Evolutionary conservation across 2,329 filamentous ascomycete species (phyloP), one percentile per base, ranked within the genome.

Genomic region (Aspergillus cejpii): DNA sequence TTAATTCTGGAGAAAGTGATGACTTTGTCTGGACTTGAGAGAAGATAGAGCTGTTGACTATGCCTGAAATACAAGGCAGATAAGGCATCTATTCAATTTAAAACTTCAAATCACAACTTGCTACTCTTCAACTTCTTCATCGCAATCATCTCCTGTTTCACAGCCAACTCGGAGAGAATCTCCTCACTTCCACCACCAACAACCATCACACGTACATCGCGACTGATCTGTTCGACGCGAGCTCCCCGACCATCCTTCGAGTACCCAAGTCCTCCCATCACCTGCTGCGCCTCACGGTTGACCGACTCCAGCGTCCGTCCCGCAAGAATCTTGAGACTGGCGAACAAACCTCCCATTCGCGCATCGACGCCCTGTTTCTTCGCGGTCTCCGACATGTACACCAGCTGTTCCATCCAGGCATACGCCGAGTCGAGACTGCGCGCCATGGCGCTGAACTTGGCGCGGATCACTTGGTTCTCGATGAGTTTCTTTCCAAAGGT

Each of bases 321-420:
- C 0, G 73, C 74, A 34, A 74, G 70, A 0, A 78, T 70, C 52
- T 78, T 78, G 6, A 57, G 37, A 19, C 54, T 55, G 1, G 54
- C 55, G 11, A 57, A 56, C 20, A 56, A 37, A 2, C 54, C 57
- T 2, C 53, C 53, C 49, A 58, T 54, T 2, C 29, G 53, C 17
- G 43, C 44, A 34, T 55, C 53, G 1, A 37, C 39, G n/a, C 47
- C 37, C 3, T 49, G 41, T 6, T 44, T 49, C 38, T 56, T 55
- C 12, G 57, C 51, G 7, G 45, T 43, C 23, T 59, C 50, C 0
- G 56, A 50, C 15, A 76, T 72, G 55, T 73, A 78, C 3, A 74
- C 76, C 3, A 80, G 59, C 58, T 80, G 76, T 55, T 81, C 78
- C 39, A 80, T 60, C 70, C 76, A 80, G 0, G 78, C 76, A 62